These are phyloP conservation scores for Pecoramyces ruminantium DNA, from an alignment of 192 early-diverging fungal genomes.

Conservation along the genomic window DNA sequence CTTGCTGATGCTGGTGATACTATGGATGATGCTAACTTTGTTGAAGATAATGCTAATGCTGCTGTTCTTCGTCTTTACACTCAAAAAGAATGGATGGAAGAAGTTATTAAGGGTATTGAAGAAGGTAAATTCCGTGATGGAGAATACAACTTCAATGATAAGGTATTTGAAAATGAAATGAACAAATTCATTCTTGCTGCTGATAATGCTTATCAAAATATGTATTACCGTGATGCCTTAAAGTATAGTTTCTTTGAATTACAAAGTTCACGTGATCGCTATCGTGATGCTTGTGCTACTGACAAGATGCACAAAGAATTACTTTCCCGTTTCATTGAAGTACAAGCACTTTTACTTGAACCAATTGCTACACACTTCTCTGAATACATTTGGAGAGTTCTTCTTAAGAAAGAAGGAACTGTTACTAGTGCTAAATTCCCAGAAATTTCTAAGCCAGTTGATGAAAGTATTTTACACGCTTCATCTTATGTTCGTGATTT, in stretches of 20 bases:
- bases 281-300: constrained; percentile 55
- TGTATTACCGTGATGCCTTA: constrained; percentile 79
- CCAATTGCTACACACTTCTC: constrained; percentile 90
- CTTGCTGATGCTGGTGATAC: constrained; percentile 93
- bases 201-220: constrained; percentile 55
- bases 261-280: constrained; percentile 68
- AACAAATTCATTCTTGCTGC: constrained; percentile 48
- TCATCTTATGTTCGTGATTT: constrained; percentile 64
- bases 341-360: constrained; percentile 67
- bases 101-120: constrained; percentile 29
- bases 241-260: constrained; percentile 85
- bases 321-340: constrained; percentile 61
- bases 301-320: constrained; percentile 79
- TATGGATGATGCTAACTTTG: constrained; percentile 97
- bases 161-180: constrained; percentile 83
- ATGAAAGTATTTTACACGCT: constrained; percentile 53
- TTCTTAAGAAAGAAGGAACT: constrained; percentile 49
- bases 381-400: constrained; percentile 70
- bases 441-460: constrained; percentile 26
- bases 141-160: constrained; percentile 58
- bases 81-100: constrained; percentile 78
- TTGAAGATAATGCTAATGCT: constrained; percentile 82
- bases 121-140: constrained; percentile 29
- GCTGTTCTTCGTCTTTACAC: constrained; percentile 83
- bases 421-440: constrained; percentile 13